Base-by-base conservation (phyloP, 1,284 basidiomycete species). In the Puccinia polysora region DNA sequence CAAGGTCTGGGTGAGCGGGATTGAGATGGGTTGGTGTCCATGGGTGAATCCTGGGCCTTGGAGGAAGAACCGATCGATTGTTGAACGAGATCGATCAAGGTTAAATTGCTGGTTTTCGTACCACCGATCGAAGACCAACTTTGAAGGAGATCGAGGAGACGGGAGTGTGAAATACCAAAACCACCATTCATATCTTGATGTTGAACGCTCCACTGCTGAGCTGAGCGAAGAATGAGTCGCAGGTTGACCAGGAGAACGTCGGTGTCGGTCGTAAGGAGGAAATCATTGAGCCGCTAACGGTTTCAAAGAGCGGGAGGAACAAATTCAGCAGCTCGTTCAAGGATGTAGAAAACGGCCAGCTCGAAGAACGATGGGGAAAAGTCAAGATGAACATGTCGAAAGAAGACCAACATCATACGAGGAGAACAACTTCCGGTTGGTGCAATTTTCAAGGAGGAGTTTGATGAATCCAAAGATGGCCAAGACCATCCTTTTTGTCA, bases 371-470 rank as follows among this genome's bases (percentile, higher is more conserved):
- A 43, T 43, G 40, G 18, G 18, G 40, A 43, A 43, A 43, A 43
- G 18, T 43, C 18, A 43, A 43, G 38, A 73, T 55, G 47, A 67
- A 56, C 73, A 74, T 50, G 70, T 30, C 47, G 59, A 73, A 68
- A 59, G 40, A 62, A 34, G 36, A 78, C 91, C 81, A 81, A 96
- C 94, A 80, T 99, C 96, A 80, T 97, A 98, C 2, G 93, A 97
- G 74, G 87, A 88, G 82, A 90, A 99, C 73, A 94, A 89, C 83
- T 97, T 98, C 78, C 96, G 85, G 79, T 96, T 98, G 58, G 95
- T 98, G 73, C 94, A 96, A 80, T 97, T 97, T 82, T 98, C 96
- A 78, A 99, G 83, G 64, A 99, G 82, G 55, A 98, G 82, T 68
- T 90, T 85, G 80, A 92, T 87, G 76, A 98, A 95, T 76, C 87